Conservation (phyloP, 1,284 basidiomycete genomes). For the Leccinum glutinopallens region DNA sequence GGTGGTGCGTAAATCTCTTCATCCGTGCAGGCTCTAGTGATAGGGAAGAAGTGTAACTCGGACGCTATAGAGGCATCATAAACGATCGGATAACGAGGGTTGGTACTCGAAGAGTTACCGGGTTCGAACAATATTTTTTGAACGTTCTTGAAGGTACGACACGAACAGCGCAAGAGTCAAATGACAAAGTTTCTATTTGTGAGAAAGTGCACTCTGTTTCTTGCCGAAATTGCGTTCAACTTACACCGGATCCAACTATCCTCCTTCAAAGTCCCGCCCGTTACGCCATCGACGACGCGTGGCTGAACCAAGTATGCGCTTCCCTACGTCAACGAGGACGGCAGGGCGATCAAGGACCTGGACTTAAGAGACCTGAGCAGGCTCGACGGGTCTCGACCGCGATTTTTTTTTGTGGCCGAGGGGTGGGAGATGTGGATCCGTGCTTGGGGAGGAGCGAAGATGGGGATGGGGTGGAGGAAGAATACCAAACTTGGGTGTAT, state of each 20-base stretch:
- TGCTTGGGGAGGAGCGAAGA: constrained; percentile 24
- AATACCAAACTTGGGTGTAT: constrained; percentile 56
- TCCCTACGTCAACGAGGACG: constrained; percentile 60
- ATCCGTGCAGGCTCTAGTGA: neutral
- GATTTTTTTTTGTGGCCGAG: constrained; percentile 44
- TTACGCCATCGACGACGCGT: constrained; percentile 33
- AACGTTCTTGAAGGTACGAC: neutral
- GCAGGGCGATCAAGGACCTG: constrained; percentile 63
- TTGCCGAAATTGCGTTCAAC: too few relatives aligned
- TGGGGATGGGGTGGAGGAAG: constrained; percentile 27
- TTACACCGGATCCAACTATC: constrained; percentile 19
- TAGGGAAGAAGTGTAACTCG: neutral
- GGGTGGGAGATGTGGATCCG: constrained; percentile 60
- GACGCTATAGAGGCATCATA: neutral
- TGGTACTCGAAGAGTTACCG: neutral
- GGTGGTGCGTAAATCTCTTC: neutral
- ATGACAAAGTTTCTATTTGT: too few relatives aligned
- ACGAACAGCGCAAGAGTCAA: too few relatives aligned
- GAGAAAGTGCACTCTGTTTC: too few relatives aligned
- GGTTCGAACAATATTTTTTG: neutral
- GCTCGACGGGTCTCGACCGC: constrained; percentile 42
- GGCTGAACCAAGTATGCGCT: constrained; percentile 71
- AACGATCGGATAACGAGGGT: neutral
- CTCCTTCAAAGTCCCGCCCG: constrained; percentile 28
- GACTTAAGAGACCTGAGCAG: constrained; percentile 46